phyloP scores from a whole-genome alignment of 2,329 filamentous ascomycete genomes.

The Zalaria obscura region DNA sequence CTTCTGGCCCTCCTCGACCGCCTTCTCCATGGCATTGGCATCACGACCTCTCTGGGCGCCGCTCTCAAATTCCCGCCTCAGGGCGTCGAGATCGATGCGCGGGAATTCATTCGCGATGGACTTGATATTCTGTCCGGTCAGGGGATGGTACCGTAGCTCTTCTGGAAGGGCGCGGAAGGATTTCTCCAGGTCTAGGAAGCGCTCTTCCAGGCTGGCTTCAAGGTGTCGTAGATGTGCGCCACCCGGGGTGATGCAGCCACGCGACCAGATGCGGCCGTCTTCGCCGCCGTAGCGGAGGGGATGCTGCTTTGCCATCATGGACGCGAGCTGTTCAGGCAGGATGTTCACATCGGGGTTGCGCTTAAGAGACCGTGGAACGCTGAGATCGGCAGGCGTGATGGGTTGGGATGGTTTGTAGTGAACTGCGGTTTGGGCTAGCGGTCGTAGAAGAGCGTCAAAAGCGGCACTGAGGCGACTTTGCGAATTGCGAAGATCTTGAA shows the following conservation, averaged over 20 bases:
- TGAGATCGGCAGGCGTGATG: slow-evolving; percentile 6
- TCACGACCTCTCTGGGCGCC: slow-evolving; percentile 10
- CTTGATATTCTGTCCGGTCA: slow-evolving; percentile 13
- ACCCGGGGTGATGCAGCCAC: slow-evolving; percentile 60
- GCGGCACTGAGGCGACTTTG: slow-evolving; percentile 14
- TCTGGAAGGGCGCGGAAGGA: slow-evolving; percentile 30
- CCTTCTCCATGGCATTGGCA: slow-evolving; percentile 22
- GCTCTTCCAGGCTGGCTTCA: slow-evolving; percentile 52
- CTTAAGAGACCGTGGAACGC: slow-evolving; percentile 5
- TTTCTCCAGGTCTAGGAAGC: slow-evolving; percentile 55
- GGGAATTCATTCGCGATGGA: slow-evolving; percentile 14
- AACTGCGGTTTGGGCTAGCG: slow-evolving; percentile 10
- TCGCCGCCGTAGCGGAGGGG: slow-evolving; percentile 29
- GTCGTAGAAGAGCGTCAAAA: slow-evolving; percentile 19
- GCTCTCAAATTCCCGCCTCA: slow-evolving; percentile 15
- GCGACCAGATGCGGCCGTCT: slow-evolving; percentile 29
- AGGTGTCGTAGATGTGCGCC: slow-evolving; percentile 65
- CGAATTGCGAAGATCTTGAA: slow-evolving; percentile 17
- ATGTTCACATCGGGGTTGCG: slow-evolving; percentile 17
- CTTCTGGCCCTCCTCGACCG: slow-evolving; percentile 22
- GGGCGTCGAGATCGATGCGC: slow-evolving; percentile 14
- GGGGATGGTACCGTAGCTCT: slow-evolving; percentile 13
- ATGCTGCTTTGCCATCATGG: slow-evolving; percentile 41
- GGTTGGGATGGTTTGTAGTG: slow-evolving; percentile 15
- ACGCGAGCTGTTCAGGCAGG: slow-evolving; percentile 26